Evolutionary conservation across 805 yeast species (phyloP).

Genomic region (Candida xiaguanensis): DNA sequence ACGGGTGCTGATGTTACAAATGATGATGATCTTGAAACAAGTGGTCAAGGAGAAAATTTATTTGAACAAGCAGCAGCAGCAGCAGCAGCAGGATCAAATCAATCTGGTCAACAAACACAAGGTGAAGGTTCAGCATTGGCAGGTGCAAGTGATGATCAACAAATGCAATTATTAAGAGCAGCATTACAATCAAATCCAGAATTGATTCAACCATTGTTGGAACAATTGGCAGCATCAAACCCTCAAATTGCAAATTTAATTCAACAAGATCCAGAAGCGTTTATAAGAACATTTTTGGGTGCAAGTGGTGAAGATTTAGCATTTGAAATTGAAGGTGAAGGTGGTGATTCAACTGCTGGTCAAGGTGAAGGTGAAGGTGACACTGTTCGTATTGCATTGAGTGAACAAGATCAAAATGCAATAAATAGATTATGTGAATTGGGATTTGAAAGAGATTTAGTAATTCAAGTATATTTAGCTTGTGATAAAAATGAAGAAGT

Average conservation of each 20-base stretch:
- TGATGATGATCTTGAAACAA: constrained; percentile 30
- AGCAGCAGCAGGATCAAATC: constrained; percentile 28
- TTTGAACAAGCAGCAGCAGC: constrained; percentile 50
- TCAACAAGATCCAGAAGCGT: constrained; percentile 85
- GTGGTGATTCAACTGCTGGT: constrained; percentile 30
- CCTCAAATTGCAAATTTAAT: constrained; percentile 83
- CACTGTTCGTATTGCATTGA: constrained; percentile 53
- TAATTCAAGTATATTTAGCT: constrained; percentile 91
- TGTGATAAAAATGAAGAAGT: constrained; percentile 97
- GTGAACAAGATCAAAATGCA: constrained; percentile 87
- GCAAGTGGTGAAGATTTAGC: constrained; percentile 52
- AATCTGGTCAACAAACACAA: constrained; percentile 15
- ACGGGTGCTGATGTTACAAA: constrained; percentile 12
- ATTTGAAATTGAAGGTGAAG: constrained; percentile 30
- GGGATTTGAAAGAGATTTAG: constrained; percentile 86
- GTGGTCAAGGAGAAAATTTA: constrained; percentile 41
- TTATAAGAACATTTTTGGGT: constrained; percentile 67
- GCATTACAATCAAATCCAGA: constrained; percentile 85
- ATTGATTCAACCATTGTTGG: constrained; percentile 77
- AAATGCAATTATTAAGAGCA: constrained; percentile 59
- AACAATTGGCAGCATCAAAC: constrained; percentile 73
- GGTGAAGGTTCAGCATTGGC: constrained; percentile 29
- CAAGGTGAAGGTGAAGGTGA: constrained; percentile 34
- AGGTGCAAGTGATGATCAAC: constrained; percentile 44
- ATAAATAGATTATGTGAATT: constrained; percentile 84